Percentiles rank a stretch among this genome's conserved stretches.
phyloP scores from a whole-genome alignment of 2,329 filamentous ascomycete species.

The Akanthomyces lecanii region DNA sequence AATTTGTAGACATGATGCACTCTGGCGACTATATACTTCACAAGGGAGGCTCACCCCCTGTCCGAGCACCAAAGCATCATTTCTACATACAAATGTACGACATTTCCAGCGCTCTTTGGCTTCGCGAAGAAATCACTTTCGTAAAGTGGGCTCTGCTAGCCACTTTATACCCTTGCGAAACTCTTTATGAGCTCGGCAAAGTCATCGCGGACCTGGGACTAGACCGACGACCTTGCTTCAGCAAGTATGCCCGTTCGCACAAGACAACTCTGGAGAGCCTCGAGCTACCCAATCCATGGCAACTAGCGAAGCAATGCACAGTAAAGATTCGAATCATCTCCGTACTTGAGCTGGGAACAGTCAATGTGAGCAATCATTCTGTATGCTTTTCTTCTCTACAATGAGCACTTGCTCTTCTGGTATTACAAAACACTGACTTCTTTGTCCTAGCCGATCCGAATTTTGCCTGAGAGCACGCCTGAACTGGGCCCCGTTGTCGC shows the following conservation, averaged over 20 bases:
- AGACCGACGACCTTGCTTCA: background rate
- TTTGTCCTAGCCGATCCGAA: too few relatives aligned
- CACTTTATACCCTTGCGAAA: background rate
- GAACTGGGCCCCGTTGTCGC: too few relatives aligned
- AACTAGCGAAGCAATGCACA: background rate
- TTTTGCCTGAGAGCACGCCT: too few relatives aligned
- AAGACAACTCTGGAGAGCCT: background rate
- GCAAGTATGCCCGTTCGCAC: background rate
- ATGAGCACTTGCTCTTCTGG: too few relatives aligned
- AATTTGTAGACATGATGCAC: background rate
- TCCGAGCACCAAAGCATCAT: background rate
- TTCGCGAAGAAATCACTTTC: background rate
- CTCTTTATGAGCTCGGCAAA: background rate
- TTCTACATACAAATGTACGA: background rate
- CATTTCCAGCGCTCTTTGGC: background rate
- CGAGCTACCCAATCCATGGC: background rate
- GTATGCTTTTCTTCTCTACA: too few relatives aligned
- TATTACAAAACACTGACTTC: too few relatives aligned
- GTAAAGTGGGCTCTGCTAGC: background rate
- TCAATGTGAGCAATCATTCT: too few relatives aligned
- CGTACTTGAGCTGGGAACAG: too few relatives aligned
- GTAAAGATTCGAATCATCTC: too few relatives aligned
- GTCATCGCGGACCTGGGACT: background rate
- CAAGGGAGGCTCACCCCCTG: too few relatives aligned
- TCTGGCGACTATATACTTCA: background rate